Conservation (phyloP, 805 yeast species). For the Danielia oregonensis region DNA sequence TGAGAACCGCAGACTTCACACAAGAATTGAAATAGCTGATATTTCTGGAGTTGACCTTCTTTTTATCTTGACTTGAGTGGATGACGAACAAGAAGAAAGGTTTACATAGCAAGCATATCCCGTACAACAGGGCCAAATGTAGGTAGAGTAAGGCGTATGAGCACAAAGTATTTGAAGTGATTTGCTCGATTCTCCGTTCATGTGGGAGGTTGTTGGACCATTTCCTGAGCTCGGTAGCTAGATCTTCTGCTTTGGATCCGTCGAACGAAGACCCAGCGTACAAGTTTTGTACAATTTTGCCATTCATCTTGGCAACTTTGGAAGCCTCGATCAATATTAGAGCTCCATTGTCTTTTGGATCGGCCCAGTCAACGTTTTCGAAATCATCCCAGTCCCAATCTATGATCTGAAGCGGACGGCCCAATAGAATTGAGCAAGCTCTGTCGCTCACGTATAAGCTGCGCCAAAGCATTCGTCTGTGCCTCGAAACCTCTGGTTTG, state of each 20-base stretch:
- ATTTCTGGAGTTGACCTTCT: too few relatives aligned
- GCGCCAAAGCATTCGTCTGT: constrained; percentile 2
- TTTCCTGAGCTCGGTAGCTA: not conserved
- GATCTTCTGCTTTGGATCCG: not conserved
- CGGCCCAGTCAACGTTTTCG: not conserved
- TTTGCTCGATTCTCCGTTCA: too few relatives aligned
- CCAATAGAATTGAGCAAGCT: constrained; percentile 1
- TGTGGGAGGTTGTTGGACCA: too few relatives aligned
- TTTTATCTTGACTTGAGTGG: too few relatives aligned
- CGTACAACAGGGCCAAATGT: too few relatives aligned
- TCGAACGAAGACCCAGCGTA: not conserved
- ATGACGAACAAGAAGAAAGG: too few relatives aligned
- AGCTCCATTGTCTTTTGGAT: not conserved
- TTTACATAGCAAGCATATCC: too few relatives aligned
- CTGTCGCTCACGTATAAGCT: constrained; percentile 6
- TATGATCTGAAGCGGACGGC: constrained; percentile 6
- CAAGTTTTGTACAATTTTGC: not conserved
- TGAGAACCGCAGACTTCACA: too few relatives aligned
- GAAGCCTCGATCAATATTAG: not conserved
- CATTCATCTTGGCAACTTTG: not conserved
- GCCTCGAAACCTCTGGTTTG: not conserved
- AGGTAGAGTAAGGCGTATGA: too few relatives aligned
- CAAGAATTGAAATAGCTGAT: too few relatives aligned
- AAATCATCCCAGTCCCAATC: constrained; percentile 9
- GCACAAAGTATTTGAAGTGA: too few relatives aligned